Base-by-base conservation (phyloP, 2,329 filamentous ascomycete species). In the Claviceps sp. region DNA sequence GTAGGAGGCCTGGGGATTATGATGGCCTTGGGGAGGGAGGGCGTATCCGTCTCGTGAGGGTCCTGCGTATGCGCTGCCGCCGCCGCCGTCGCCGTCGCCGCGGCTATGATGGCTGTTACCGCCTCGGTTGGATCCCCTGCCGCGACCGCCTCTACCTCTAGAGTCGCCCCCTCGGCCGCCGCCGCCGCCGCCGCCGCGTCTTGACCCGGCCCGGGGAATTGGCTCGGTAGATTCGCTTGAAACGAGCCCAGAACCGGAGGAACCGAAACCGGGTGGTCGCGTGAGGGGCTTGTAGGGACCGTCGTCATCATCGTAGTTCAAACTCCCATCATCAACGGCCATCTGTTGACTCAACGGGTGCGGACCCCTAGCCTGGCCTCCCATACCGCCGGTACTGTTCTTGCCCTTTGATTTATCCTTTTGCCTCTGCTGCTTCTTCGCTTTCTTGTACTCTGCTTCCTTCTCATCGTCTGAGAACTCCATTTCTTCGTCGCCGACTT, bases 401-500 rank as follows among this genome's bases (percentile, higher is more conserved):
- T 66, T 74, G 50, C 68, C 70, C 55, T 71, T 72, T 61, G 61
- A 66, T 55, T 65, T 68, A 34, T 72, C 72, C 62, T 74, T 79
- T 60, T 77, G 80, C 67, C 84, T 84, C 56, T 82, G 76, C 68
- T 89, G 76, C 68, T 89, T 89, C 50, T 81, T 60, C 54, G 77
- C 76, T 52, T 78, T 72, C 70, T 85, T 94, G 64, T 88, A 81
- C 60, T 89, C 87, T 7, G 85, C 85, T 67, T 98, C 93, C 59
- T 87, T 86, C 68, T 98, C 93, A 61, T 98, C 93, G 59, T 98
- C 93, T 0, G 91, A 96, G 65, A 97, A 97, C 63, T 97, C 93
- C 59, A 88, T 79, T 64, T 97, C 91, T 40, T 95, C 87, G 37
- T 86, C 84, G 16, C 72, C 82, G 7, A 89, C 78, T 69, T 97